Base-by-base conservation (phyloP, 1,284 basidiomycete species). In the Salmacisia buchloeana region DNA sequence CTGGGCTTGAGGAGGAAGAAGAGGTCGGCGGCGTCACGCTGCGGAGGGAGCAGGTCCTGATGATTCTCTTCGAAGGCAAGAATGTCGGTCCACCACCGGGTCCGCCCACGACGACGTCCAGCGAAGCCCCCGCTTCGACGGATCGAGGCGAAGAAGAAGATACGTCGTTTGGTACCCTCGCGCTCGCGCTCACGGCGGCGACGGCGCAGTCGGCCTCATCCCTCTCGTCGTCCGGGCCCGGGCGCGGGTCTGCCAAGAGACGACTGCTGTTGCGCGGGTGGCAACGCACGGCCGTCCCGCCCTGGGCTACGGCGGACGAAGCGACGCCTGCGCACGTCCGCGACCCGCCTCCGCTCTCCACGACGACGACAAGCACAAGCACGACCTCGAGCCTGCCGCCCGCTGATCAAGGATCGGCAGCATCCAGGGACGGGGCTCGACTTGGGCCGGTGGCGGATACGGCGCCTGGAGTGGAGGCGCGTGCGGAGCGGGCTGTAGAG, bases 21-120 rank as follows among this genome's bases (percentile, higher is more conserved):
- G 33, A 61, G n/a, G 34, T 57, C 5, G 60, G 56, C 3, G 69
- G 68, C 31, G 64, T 61, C 1, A 54, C 35, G 52, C 36, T 66
- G 39, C 41, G 65, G 12, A 29, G 65, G 36, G 45, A 60, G 4
- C 65, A 71, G 52, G 66, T 71, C 27, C 54, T 61, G 23, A 43
- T 63, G 35, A 59, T 67, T 31, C 58, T 65, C 25, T 65, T 65
- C 52, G 35, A 61, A 18, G 60, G 63, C 18, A 52, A 36, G 43
- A 54, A 54, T 31, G 7, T 13, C 54, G 15, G 23, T 12, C 58
- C 62, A 7, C 25, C 4, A 27, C 9, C 27, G 1, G 3, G 15
- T 39, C 21, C 45, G 15, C 43, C 43, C 5, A 18, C 58, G 18
- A 36, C 63, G 12, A 7, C 49, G 27, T 45, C 45, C 39, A 36